These are phyloP conservation scores for Botrytis deweyae DNA, from an alignment of 2,329 filamentous ascomycete genomes.

Conservation along the genomic window DNA sequence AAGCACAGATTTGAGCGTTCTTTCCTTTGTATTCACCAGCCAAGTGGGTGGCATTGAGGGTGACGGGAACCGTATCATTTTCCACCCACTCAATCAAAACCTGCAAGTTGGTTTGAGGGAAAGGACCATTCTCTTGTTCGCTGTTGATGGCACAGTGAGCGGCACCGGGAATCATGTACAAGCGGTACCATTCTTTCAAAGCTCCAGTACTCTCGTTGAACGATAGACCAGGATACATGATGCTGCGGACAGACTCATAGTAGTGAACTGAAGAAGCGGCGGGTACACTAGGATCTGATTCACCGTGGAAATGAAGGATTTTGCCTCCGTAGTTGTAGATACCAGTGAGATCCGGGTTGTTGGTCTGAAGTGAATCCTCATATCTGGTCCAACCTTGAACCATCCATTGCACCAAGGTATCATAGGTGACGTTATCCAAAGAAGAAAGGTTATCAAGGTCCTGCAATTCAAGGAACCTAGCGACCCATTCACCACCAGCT, in stretches of 20 bases:
- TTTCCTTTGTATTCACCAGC: slow-evolving; percentile 39
- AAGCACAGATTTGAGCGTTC: slow-evolving; percentile 43
- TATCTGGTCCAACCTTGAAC: slow-evolving; percentile 49
- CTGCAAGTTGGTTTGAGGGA: slow-evolving; percentile 59
- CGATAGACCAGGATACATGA: slow-evolving; percentile 48
- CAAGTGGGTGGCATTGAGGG: slow-evolving; percentile 43
- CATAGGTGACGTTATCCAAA: slow-evolving; percentile 52
- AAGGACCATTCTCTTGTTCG: slow-evolving; percentile 41
- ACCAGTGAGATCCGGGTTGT: slow-evolving; percentile 50
- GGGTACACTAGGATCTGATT: slow-evolving; percentile 53
- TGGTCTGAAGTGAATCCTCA: slow-evolving; percentile 53
- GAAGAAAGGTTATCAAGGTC: slow-evolving; percentile 44
- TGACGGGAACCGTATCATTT: slow-evolving; percentile 48
- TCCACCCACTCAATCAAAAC: slow-evolving; percentile 69
- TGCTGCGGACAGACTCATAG: slow-evolving; percentile 50
- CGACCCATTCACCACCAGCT: slow-evolving; percentile 28
- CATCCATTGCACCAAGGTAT: slow-evolving; percentile 57
- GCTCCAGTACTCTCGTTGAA: slow-evolving; percentile 44
- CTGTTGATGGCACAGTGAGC: slow-evolving; percentile 50
- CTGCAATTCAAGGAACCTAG: too few species aligned
- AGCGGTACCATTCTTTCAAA: slow-evolving; percentile 53
- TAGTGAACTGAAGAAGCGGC: slow-evolving; percentile 55
- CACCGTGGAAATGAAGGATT: slow-evolving; percentile 58
- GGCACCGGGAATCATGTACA: slow-evolving; percentile 54
- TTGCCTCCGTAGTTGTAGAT: slow-evolving; percentile 54